phyloP scores from a whole-genome alignment of 2,329 filamentous ascomycete species.

The Westerdykella sp. region DNA sequence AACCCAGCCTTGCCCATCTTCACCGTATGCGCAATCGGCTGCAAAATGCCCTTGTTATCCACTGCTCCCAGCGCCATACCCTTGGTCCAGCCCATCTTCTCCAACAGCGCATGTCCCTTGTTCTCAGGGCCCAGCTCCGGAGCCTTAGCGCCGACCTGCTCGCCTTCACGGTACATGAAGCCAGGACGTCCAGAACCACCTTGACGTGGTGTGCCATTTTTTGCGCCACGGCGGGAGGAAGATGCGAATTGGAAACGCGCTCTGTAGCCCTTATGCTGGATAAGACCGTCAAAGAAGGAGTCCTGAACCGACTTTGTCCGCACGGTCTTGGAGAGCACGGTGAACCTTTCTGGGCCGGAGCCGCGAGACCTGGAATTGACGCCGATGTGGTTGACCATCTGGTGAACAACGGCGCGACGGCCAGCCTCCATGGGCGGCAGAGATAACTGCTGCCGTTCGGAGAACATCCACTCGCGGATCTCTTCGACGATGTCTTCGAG shows the following conservation, averaged over 20 bases:
- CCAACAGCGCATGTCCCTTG: slow-evolving; percentile 77
- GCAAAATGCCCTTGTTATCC: slow-evolving; percentile 82
- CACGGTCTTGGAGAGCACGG: slow-evolving; percentile 68
- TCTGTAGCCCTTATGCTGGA: slow-evolving; percentile 45
- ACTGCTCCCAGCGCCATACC: slow-evolving; percentile 76
- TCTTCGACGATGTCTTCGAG: slow-evolving; percentile 66
- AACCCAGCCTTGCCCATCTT: slow-evolving; percentile 81
- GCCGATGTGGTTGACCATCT: slow-evolving; percentile 66
- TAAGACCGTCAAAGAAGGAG: slow-evolving; percentile 44
- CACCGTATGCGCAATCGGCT: slow-evolving; percentile 79
- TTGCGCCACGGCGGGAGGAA: slow-evolving; percentile 8
- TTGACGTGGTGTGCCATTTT: slow-evolving; percentile 2
- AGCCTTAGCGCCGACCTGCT: slow-evolving; percentile 77
- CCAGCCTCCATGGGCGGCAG: slow-evolving; percentile 80
- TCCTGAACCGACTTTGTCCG: slow-evolving; percentile 59
- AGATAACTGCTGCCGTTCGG: slow-evolving; percentile 58
- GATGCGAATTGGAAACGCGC: slow-evolving; percentile 29
- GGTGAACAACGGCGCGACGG: slow-evolving; percentile 72
- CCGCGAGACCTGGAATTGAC: slow-evolving; percentile 82
- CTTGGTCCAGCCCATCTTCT: slow-evolving; percentile 94
- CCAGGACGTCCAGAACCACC: neutral
- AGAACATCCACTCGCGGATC: slow-evolving; percentile 63
- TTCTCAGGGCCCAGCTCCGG: slow-evolving; percentile 79
- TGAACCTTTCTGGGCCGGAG: slow-evolving; percentile 64
- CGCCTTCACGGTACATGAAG: slow-evolving; percentile 66